Base-by-base conservation (phyloP, 169 alveolate species). In the Cytauxzoon felis region DNA sequence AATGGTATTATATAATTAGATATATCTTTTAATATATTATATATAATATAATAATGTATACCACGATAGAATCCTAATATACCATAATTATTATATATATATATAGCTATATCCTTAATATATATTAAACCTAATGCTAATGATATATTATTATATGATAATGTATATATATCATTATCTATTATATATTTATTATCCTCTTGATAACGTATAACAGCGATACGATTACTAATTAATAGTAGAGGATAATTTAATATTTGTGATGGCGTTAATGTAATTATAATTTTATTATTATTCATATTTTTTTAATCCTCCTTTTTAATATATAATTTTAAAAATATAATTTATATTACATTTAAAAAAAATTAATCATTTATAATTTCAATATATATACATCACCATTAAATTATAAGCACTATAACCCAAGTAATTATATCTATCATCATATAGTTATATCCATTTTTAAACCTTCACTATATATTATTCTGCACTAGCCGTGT, bases 41-140 rank as follows among this genome's bases (percentile, higher is more conserved):
- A 48, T 1, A 40, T 62, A 11, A 63, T 23, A 33, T 38, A 63
- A 33, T 62, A 76, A 13, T 61, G 65, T 29, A 73, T 41, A 54
- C 78, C 71, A 3, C 69, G 71, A 49, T 41, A 73, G 23, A 73
- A 62, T 5, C 83, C 83, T 57, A 42, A 8, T 21, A 56, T 34
- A 4, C 83, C 83, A 8, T 73, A 49, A 24, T 36, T 33, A 13
- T 50, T 38, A 43, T 59, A 73, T 6, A 51, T 26, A 2, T 76
- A 61, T 18, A 34, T 32, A 41, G 60, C 78, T 29, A 73, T 16
- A 7, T 73, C 62, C n/a, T 32, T 27, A n/a, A 32, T 36, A 1
- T 38, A 62, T 29, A 13, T 4, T 18, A 73, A 43, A 6, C 78
- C 78, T n/a, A 19, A 1, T 0, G 70, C 58, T 19, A 45, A 51